Percentiles rank a stretch among this genome's conserved stretches.
Conservation (phyloP, 331 rosid genomes). For the Arachis monticola region DNA sequence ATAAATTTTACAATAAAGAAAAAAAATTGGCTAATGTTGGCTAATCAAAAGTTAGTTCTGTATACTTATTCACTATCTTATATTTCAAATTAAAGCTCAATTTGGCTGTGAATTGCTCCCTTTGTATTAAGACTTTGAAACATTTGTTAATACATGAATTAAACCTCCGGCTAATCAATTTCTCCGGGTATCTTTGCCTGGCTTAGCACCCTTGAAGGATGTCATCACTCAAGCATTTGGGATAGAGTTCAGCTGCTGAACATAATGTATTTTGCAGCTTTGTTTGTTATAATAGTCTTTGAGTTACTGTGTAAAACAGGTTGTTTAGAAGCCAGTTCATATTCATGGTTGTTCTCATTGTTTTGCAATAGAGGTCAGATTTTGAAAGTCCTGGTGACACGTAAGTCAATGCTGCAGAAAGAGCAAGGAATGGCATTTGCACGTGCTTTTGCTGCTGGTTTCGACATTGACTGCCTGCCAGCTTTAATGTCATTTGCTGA, state of each 20-base stretch:
- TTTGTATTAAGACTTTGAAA: neutral
- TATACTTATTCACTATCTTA: neutral
- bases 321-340: constrained; percentile 33
- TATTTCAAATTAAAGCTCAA: neutral
- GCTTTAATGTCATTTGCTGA: constrained; percentile 82
- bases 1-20: too few relatives aligned
- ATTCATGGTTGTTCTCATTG: constrained; percentile 31
- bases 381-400: constrained; percentile 88
- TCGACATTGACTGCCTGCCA: constrained; percentile 72
- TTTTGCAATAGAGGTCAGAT: constrained; percentile 74
- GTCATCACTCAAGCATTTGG: neutral
- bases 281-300: constrained; percentile 10
- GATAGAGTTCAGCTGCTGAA: neutral
- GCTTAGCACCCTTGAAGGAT: neutral
- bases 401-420: constrained; percentile 81
- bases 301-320: constrained; percentile 31
- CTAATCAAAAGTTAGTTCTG: too few relatives aligned
- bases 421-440: constrained; percentile 99
- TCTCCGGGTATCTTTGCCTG: too few relatives aligned
- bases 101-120: neutral
- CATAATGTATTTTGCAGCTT: neutral
- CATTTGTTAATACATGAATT: neutral
- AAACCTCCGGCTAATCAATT: neutral
- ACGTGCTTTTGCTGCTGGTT: constrained; percentile 97
- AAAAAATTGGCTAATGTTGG: too few relatives aligned